Conservation (phyloP, 2,329 filamentous ascomycete genomes). For the Truncatella angustata region DNA sequence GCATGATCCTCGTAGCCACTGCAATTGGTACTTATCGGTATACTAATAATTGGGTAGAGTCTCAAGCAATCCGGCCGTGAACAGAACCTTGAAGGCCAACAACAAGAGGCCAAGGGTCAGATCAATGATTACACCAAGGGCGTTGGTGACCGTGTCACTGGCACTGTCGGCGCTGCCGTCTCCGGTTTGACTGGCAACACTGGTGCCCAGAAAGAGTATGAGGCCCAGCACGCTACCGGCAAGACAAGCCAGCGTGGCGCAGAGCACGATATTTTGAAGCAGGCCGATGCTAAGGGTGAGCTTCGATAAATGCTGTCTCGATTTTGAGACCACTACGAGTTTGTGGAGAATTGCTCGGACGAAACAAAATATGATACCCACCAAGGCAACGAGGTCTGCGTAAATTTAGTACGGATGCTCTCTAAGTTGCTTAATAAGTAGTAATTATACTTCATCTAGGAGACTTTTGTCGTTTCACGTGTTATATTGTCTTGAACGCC, state of each 20-base stretch:
- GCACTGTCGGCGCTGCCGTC: constrained; percentile 68
- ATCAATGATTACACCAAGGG: constrained; percentile 71
- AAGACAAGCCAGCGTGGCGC: constrained; percentile 83
- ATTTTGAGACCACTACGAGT: no score
- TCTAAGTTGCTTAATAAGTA: no score
- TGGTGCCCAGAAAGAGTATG: constrained; percentile 61
- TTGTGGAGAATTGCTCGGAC: no score
- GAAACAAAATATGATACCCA: constrained; percentile 9
- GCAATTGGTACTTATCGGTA: background rate
- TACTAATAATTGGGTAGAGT: constrained; percentile 34
- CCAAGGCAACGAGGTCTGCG: no score
- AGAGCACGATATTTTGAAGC: constrained; percentile 77
- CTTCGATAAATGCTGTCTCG: background rate
- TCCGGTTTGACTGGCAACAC: constrained; percentile 73
- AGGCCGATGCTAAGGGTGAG: constrained; percentile 48
- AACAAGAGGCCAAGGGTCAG: constrained; percentile 81
- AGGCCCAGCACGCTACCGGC: constrained; percentile 72
- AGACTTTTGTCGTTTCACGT: no score
- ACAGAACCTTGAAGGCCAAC: constrained; percentile 79
- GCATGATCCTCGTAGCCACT: background rate
- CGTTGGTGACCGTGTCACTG: constrained; percentile 63
- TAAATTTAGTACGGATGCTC: no score
- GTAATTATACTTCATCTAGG: no score
- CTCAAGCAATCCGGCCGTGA: constrained; percentile 72
- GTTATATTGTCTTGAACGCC: no score